Base-by-base conservation (phyloP, 2,329 filamentous ascomycete genomes). In the Venturia effusa region DNA sequence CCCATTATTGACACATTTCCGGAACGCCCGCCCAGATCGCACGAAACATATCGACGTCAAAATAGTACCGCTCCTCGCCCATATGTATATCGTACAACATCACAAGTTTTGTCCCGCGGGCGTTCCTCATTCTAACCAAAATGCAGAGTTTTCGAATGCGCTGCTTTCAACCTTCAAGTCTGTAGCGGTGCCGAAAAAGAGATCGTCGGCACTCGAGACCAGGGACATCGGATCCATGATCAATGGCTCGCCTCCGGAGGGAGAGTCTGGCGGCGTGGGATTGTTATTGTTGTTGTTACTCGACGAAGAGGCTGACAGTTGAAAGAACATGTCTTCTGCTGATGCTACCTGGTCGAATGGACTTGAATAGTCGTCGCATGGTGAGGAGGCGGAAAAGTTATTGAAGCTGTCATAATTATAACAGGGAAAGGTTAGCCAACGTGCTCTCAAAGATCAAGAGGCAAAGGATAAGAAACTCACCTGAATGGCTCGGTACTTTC, bases 231-330 rank as follows among this genome's bases (percentile, higher is more conserved):
- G 41, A 32, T 64, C 43, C 22, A 64, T 60, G 22, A 59, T 61
- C n/a, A 59, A n/a, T 37, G 57, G 54, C 32, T 59, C 62, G 40
- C 22, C 61, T 27, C 62, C 62, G 2, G 62, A 40, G 15, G 62
- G 62, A 19, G 54, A 60, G 40, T 64, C 62, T 24, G 62, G 62
- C 55, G 62, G 62, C 51, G 62, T 64, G 6, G 62, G 62, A 15
- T 39, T 39, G 37, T 39, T 39, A 22, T 57, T 34, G 51, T 57
- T 57, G 27, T 57, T 57, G n/a, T 55, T 55, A 17, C 32, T 39
- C 11, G 62, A 34, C 1, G 62, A 59, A 22, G 62, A 59, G 39
- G 54, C 39, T 10, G 62, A 64, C 2, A 64, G 39, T 51, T 64
- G 62, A n/a, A 64, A 64, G 6, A 64, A 6, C 54, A 64, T 59